These are phyloP conservation scores for Opeltia flavorubescens DNA, from an alignment of 495 filamentous ascomycete species.

Conservation along the genomic window DNA sequence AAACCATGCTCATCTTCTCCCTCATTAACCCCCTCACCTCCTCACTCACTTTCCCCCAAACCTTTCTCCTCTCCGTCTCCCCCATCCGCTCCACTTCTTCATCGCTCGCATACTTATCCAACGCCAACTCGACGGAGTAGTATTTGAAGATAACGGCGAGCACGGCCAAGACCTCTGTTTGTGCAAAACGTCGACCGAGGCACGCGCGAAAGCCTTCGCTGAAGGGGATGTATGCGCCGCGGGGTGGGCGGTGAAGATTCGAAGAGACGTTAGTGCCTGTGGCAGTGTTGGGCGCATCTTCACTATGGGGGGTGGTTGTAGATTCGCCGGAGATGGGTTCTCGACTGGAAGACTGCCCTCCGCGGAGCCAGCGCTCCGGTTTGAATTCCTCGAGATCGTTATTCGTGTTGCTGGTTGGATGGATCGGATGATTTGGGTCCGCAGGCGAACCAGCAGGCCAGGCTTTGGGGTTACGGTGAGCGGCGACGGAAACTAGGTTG, in stretches of 20 bases:
- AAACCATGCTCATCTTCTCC: slow-evolving; percentile 31
- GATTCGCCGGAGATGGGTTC: slow-evolving; percentile 1
- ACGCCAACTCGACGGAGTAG: slow-evolving; percentile 52
- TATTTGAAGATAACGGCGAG: slow-evolving; percentile 48
- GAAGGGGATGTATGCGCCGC: slow-evolving; percentile 56
- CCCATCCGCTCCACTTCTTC: slow-evolving; percentile 44
- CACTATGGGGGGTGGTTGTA: slow-evolving; percentile 1
- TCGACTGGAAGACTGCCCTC: slow-evolving; percentile 21
- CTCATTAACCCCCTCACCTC: slow-evolving; percentile 30
- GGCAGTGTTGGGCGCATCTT: slow-evolving; percentile 2
- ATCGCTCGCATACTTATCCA: slow-evolving; percentile 46
- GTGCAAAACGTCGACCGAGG: slow-evolving; percentile 53
- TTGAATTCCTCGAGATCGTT: slow-evolving; percentile 36
- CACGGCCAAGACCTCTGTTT: slow-evolving; percentile 54
- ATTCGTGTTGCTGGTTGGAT: slow-evolving; percentile 12
- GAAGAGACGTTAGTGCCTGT: slow-evolving; percentile 25
- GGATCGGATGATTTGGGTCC: slow-evolving; percentile 10
- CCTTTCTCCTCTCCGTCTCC: slow-evolving; percentile 26
- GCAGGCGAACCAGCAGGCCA: slow-evolving; percentile 28
- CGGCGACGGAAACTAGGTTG: slow-evolving; percentile 28
- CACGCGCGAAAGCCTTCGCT: slow-evolving; percentile 57
- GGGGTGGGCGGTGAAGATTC: slow-evolving; percentile 40
- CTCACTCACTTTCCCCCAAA: slow-evolving; percentile 40
- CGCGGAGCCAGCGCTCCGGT: slow-evolving; percentile 44
- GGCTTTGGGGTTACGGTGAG: slow-evolving; percentile 47